Conservation (phyloP, 2,329 filamentous ascomycete species). For the Byssothecium circinans region DNA sequence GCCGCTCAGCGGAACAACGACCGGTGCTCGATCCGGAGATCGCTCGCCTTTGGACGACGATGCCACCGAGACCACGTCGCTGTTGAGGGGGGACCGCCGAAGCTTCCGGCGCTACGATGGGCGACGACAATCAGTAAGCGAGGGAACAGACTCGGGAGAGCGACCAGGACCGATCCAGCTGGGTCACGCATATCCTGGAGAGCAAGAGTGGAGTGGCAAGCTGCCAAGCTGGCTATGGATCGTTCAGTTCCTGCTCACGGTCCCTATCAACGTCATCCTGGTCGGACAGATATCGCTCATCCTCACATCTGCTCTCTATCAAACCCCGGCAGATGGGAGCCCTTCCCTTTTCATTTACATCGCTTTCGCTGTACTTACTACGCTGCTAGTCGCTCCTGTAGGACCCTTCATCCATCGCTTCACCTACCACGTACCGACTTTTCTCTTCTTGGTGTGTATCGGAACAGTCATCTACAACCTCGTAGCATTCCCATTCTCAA, state of each 20-base stretch:
- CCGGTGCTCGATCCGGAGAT: conserved; percentile 34
- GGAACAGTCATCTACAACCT: conserved; percentile 85
- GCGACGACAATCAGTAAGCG: conserved; percentile 42
- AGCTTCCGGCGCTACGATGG: conserved; percentile 59
- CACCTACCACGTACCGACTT: conserved; percentile 76
- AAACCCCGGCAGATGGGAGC: conserved; percentile 84
- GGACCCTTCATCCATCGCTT: conserved; percentile 86
- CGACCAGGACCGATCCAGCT: conserved; percentile 37
- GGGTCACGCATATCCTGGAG: conserved; percentile 59
- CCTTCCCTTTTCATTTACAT: conserved; percentile 72
- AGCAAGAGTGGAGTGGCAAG: conserved; percentile 82
- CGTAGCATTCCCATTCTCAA: conserved; percentile 83
- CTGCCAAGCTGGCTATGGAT: conserved; percentile 87
- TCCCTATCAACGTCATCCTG: conserved; percentile 75
- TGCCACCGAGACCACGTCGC: conserved; percentile 59
- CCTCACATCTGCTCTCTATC: conserved; percentile 69
- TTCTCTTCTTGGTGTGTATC: conserved; percentile 71
- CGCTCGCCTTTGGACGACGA: conserved; percentile 42
- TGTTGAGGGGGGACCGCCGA: conserved; percentile 55
- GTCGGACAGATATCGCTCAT: conserved; percentile 75
- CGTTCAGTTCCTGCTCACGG: conserved; percentile 78
- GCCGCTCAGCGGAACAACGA: conserved; percentile 39
- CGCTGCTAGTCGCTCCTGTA: conserved; percentile 73
- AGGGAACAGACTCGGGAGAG: conserved; percentile 41
- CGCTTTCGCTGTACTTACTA: conserved; percentile 65